Conservation (phyloP, 176 grass and related monocot genomes). For the Miscanthus lutarioriparius region DNA sequence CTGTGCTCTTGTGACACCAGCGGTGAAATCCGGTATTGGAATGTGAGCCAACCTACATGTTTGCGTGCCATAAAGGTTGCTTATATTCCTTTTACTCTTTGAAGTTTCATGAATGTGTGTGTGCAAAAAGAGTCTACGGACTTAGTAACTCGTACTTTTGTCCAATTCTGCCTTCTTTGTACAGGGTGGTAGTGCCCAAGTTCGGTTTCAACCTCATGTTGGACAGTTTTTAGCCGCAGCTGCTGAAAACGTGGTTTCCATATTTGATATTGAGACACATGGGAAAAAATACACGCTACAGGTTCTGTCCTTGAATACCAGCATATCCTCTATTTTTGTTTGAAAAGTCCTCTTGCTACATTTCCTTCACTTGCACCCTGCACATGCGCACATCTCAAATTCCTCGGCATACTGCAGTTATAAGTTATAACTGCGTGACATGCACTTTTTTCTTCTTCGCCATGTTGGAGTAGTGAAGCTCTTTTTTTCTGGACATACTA, state of each 20-base stretch:
- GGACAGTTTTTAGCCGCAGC: constrained; percentile 86
- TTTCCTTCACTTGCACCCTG: background rate
- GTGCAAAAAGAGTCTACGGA: background rate
- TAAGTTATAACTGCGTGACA: background rate
- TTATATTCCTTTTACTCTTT: constrained; percentile 7
- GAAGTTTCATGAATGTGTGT: background rate
- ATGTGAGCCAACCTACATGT: constrained; percentile 41
- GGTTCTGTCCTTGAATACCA: constrained; percentile 43
- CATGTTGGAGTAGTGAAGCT: background rate
- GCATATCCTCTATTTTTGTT: background rate
- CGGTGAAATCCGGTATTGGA: constrained; percentile 97
- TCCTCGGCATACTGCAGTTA: background rate
- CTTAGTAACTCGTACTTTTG: background rate
- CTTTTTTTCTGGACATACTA: background rate
- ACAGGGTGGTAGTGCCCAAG: constrained; percentile 86
- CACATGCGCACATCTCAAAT: constrained; percentile 4
- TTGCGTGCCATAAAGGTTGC: constrained; percentile 62
- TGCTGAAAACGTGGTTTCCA: constrained; percentile 64
- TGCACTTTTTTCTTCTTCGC: background rate
- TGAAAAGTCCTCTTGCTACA: background rate
- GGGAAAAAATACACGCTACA: constrained; percentile 69
- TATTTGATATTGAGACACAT: constrained; percentile 85
- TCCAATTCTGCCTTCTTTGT: constrained; percentile 26
- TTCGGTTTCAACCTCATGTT: constrained; percentile 85
- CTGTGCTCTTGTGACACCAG: constrained; percentile 91